Evolutionary conservation across 768 basidiomycete species (phyloP), one percentile per base, ranked within the genome.

Genomic region (Serendipita sp.): DNA sequence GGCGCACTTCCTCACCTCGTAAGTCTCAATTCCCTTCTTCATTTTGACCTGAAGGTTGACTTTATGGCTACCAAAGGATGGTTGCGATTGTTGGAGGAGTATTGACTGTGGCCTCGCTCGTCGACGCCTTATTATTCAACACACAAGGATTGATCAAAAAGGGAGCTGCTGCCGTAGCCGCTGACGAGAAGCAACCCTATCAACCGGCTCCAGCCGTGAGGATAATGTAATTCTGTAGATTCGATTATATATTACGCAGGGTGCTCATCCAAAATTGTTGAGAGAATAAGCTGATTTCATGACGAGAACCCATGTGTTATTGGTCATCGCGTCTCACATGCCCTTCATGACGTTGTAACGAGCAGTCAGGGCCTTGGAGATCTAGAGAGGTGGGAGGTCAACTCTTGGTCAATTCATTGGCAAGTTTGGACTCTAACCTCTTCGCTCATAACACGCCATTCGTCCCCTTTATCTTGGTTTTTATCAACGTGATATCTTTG

Each of bases 21-120:
- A 71, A 71, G 92, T 80, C 15, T 40, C 65, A 23, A 23, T 64
- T 36, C 65, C 33, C 48, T 33, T 60, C 27, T 44, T 31, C 64
- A 62, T 15, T 31, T 16, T 60, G 27, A 16, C 27, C 18, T 40
- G 6, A 40, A 13, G 37, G n/a, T 48, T 60, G 33, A 60, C 29
- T 2, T 33, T 5, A 62, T 40, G 29, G 16, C 63, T 43, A 40
- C 29, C 18, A 33, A n/a, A 96, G 93, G 67, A 94, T 93, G 29
- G 96, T 93, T 72, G 96, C 96, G 1, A 97, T 99, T 70, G 86
- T 99, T 33, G 96, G 96, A 68, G 96, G 96, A 69, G 94, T 98
- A 2, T 76, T 99, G 66, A 99, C 96, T 3, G 86, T 99, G 18
- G 94, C 93, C 16, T 87, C 88, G 0, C 75, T 99, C 13, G 68